Evolutionary conservation across 1,284 basidiomycete genomes (phyloP), one percentile per base, ranked within the genome.

Genomic region (Ustilago tritici): DNA sequence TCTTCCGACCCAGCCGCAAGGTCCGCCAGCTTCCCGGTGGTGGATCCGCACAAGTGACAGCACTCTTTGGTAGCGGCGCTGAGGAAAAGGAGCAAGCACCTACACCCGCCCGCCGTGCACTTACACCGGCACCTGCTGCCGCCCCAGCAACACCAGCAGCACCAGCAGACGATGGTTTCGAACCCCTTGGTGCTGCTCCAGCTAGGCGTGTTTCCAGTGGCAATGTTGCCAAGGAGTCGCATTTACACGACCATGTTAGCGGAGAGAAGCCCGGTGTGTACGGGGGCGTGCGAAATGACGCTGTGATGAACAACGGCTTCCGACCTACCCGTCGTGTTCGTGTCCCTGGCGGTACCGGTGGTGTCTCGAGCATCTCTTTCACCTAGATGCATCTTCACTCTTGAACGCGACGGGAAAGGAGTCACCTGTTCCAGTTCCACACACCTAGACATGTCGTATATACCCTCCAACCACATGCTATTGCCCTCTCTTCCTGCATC

Each of bases 11-110:
- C 17, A 83, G 76, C 47, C 76, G 80, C 36, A 79, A 77, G 41
- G 82, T 83, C 15, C 78, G 80, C 50, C 79, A 83, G 72, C 70
- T 78, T 35, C 67, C 79, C 28, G 82, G 80, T 32, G 75, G 80
- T 17, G 74, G 80, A 2, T 78, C 72, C 28, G 78, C 67, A 12
- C 78, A 81, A 55, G 81, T 81, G 15, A 70, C 65, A 2, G 70
- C 79, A 2, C 72, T 83, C 32, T 83, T 83, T 55, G 79, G 78
- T 54, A 72, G 70, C 46, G 78, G 66, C 4, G 72, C 59, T 9
- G 74, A 76, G 38, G 47, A 80, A 19, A 61, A 79, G 28, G 63
- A 70, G 58, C 61, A 41, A 6, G 63, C 61, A 32, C 54, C 61
- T 17, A 43, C 28, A 3, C 49, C 61, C 9, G 23, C 68, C 15